Base-by-base conservation (phyloP, 1,284 basidiomycete species). In the Ustilago xerochloae region DNA sequence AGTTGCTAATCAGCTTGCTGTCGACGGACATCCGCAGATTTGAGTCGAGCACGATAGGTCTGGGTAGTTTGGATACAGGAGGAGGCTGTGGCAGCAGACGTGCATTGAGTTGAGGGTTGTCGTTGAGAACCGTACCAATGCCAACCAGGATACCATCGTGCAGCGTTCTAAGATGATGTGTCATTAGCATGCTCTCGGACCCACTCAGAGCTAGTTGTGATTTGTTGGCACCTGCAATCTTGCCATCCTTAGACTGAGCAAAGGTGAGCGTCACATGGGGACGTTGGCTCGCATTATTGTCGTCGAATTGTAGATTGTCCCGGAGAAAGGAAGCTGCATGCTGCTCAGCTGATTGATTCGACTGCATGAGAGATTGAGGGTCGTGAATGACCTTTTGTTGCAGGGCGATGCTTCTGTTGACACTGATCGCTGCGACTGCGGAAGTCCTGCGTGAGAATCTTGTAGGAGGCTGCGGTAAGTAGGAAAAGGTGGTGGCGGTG, bases 121-220 rank as follows among this genome's bases (percentile, higher is more conserved):
- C 96, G 77, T 93, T 93, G 48, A 94, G 85, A 12, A 93, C 90
- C 0, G 96, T 98, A 5, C 92, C 92, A 41, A 96, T 89, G 6
- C 96, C 96, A 43, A 99, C 88, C 29, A 99, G 86, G 68, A 99
- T 97, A 9, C 89, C 93, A 81, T 97, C 93, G 85, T 98, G 95
- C 88, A 94, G 89, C 0, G 91, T 79, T 20, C 85, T 52, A 2
- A 86, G 62, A 93, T 91, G 92, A 85, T 98, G 96, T 13, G 96
- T 98, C 92, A 99, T 94, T 46, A 90, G 79, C 91, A 96, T 92
- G 84, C 92, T 95, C 81, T 97, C 92, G 35, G 87, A 85, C 1
- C 95, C 91, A 76, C 93, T 95, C 53, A 99, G 87, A 18, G 89
- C 88, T 33, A 99, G 88, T 85, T 94, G 93, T 73, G 87, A 86